A percentile compares a stretch with the other conserved stretches of the same genome.
These are phyloP conservation scores for Fusarium goolgardi DNA, from an alignment of 2,329 filamentous ascomycete genomes.

Conservation along the genomic window DNA sequence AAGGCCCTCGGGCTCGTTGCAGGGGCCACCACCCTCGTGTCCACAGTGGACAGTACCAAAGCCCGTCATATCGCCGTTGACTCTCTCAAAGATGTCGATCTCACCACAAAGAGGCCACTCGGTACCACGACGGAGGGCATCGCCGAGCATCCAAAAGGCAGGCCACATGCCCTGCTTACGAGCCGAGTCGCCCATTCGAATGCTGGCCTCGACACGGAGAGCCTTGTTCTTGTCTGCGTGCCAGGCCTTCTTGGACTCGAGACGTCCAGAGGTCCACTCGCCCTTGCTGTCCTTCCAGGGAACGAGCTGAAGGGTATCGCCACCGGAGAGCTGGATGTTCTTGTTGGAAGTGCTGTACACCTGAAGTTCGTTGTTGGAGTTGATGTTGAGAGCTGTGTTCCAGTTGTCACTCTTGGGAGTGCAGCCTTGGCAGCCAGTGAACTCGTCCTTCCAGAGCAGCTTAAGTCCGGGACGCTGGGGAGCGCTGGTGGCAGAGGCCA, in stretches of 20 bases:
- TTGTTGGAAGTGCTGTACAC: constrained; percentile 57
- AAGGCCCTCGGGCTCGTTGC: constrained; percentile 60
- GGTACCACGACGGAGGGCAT: constrained; percentile 59
- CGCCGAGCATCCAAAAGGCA: constrained; percentile 65
- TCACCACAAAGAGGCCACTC: constrained; percentile 63
- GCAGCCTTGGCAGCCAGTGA: constrained; percentile 55
- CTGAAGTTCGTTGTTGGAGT: constrained; percentile 63
- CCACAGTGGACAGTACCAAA: constrained; percentile 64
- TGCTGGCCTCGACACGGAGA: constrained; percentile 58
- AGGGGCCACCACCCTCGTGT: constrained; percentile 56
- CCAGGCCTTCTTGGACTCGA: constrained; percentile 62
- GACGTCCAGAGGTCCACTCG: constrained; percentile 62
- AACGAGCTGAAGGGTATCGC: constrained; percentile 63
- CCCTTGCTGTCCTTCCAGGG: constrained; percentile 55
- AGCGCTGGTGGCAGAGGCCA: constrained; percentile 51
- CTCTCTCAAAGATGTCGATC: constrained; percentile 63
- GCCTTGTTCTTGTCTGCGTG: constrained; percentile 55
- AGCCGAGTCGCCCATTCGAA: constrained; percentile 57
- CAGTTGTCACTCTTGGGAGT: constrained; percentile 55
- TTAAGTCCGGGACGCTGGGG: constrained; percentile 57
- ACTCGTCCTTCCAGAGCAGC: constrained; percentile 60
- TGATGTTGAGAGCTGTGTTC: constrained; percentile 59
- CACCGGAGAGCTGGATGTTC: constrained; percentile 64
- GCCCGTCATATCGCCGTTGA: constrained; percentile 59
- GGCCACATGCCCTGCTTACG: constrained; percentile 65